Evolutionary conservation across 2,329 filamentous ascomycete genomes (phyloP), one percentile per base, ranked within the genome.

Genomic region (Trichoderma atroviride): DNA sequence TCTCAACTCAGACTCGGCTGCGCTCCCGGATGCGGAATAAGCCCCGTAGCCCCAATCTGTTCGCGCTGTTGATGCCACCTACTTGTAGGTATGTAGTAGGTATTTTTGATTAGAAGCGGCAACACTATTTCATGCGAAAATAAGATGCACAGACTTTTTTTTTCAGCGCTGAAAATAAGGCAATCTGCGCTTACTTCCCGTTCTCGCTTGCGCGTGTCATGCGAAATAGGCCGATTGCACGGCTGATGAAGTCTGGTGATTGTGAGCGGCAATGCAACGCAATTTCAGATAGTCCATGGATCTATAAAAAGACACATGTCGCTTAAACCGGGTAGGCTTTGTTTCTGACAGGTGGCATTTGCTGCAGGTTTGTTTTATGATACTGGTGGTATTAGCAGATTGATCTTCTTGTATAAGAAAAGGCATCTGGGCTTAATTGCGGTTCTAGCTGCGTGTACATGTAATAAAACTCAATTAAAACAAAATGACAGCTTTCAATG

Each of bases 21-120:
- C 40, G n/a, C 19, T 37, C 40, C 64, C 64, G 40, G 50, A 67
- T 59, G 10, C n/a, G 64, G 64, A 58, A 67, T 35, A 52, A 67
- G 16, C 27, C 55, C 64, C 64, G 64, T 27, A 47, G 40, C 53
- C 53, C 62, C 43, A 22, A 43, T 22, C n/a, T 59, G 16, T 43
- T 52, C 55, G 24, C 24, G 61, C 29, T 24, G 55, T n/a, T 14
- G 2, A 67, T 13, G 50, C 33, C 24, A 27, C 40, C 40, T 43
- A n/a, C n/a, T n/a, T n/a, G n/a, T n/a, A n/a, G 7, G 33, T n/a
- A n/a, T n/a, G 33, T 35, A 35, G 33, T 13, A 35, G 33, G 33
- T 35, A 13, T 35, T 67, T 29, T 31, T 40, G 40, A 24, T 5
- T 37, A n/a, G 6, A 33, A 16, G 29, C 14, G 52, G 40, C 40